Evolutionary conservation across 345 rosid species (phyloP), one percentile per base, ranked within the genome.

Genomic region (Aurinia saxatilis): DNA sequence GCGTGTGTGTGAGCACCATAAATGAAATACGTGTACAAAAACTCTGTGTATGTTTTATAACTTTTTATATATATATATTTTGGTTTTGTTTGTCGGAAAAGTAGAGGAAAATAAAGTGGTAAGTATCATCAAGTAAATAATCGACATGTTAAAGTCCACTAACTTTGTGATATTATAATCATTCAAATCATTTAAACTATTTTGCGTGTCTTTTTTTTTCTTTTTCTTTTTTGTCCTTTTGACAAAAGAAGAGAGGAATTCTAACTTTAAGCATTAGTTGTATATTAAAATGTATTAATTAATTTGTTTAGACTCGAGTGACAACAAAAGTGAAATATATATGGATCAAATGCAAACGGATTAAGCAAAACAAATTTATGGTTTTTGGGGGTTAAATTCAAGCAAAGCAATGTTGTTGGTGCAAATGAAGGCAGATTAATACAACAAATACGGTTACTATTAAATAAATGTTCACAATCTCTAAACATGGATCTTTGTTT

Each of bases 21-120:
- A 17, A 63, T 56, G 47, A 49, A n/a, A 64, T 63, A 63, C 75
- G 53, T 71, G 70, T 71, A 71, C 60, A 71, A 48, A 70, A 70
- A 50, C 70, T 63, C 16, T 62, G 31, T 48, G 41, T 48, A 33
- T 48, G 33, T 17, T 42, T 16, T 27, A 27, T 27, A 27, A 27
- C 30, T 27, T 48, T 39, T 30, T 38, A 12, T 30, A 6, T 57
- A 67, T 54, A 60, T 55, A 47, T 47, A 57, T 19, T 48, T 63
- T 21, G 17, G 13, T 48, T 50, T 63, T 37, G 65, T 50, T 71
- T 57, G 75, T 71, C 75, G 70, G 75, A 50, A 56, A 56, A 57
- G 16, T 49, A 71, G 70, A 45, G 60, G 53, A 29, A 42, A 49
- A 49, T 0, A 17, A 45, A 37, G 3, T 37, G 3, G 52, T n/a